Base-by-base conservation (phyloP, 345 rosid genomes). In the Anacardium occidentale region DNA sequence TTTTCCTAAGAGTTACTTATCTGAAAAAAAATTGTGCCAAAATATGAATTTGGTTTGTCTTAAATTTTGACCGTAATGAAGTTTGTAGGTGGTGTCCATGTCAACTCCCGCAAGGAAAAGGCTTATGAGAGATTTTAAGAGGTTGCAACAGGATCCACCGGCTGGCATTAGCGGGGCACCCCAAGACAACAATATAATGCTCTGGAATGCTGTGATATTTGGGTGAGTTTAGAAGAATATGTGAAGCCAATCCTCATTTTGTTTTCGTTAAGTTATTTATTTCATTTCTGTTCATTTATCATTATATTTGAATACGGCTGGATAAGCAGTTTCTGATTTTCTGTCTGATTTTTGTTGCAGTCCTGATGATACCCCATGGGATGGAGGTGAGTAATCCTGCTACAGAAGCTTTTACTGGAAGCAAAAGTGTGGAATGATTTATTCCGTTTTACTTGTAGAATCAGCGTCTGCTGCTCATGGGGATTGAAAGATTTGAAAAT, bases 361-460 rank as follows among this genome's bases (percentile, higher is more conserved):
- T 44, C 97, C 91, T 68, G 91, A 87, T 69, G 94, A 88, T 78
- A 84, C 90, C 25, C 90, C 94, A 1, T 91, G 97, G 94, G 97
- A 91, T 71, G 94, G 94, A 86, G 97, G 94, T 91, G 73, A 77
- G 85, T 72, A 34, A 69, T 76, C 15, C 61, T 25, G 68, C 22
- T 34, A 62, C 18, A 51, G 8, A 29, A 22, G 63, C 65, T 64
- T 64, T 10, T 37, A 25, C 42, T 54, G n/a, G 13, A 71, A 70
- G 34, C 45, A 44, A 25, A 71, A 63, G 40, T 55, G 18, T 51
- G 10, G 34, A 52, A 52, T 40, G 8, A 11, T 32, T 69, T 52
- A 68, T 54, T 20, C 21, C 42, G 11, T 25, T 20, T 63, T 69
- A n/a, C 34, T 57, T 61, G n/a, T 2, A 20, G 1, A 2, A 7